Base-by-base conservation (phyloP, 2,329 filamentous ascomycete species). In the Calonectria leucothoes region DNA sequence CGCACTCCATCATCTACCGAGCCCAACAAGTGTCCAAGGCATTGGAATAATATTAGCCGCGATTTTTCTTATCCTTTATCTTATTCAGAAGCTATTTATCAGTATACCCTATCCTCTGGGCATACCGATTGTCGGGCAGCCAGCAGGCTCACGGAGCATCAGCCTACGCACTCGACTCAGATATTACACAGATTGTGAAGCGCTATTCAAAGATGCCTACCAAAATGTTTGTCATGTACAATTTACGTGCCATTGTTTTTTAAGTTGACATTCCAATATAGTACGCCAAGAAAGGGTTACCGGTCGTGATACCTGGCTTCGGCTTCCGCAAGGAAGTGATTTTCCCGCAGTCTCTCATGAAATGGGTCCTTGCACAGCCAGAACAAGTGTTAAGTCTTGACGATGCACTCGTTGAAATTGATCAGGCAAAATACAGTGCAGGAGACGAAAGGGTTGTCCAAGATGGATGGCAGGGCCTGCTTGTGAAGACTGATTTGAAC, bases 241-340 rank as follows among this genome's bases (percentile, higher is more conserved):
- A n/a, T n/a, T n/a, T n/a, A n/a, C n/a, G n/a, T n/a, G n/a, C n/a
- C n/a, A n/a, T n/a, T n/a, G n/a, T n/a, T n/a, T n/a, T n/a, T n/a
- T n/a, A n/a, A n/a, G n/a, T 23, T 42, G 7, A 66, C n/a, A 20
- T 23, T 14, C 12, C 31, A 23, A 23, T 20, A 1, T n/a, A 88
- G 85, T 87, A 87, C 71, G 78, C 81, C 29, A 87, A 87, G 59
- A 82, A 83, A 20, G 85, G 85, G n/a, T 81, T 82, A 39, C 78
- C 85, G 0, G 86, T 87, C 3, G 77, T 88, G 1, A 68, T 87
- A 8, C 86, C 86, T 0, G 84, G 84, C 6, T 78, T 86, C 8
- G 84, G 83, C 3, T 80, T 84, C 35, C 83, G 83, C 27, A 81
- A 82, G 49, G 86, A 87, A 72, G 76, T 87, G n/a, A 82, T 87